phyloP scores from a whole-genome alignment of 495 filamentous ascomycete genomes.

The Penicillium angulare region DNA sequence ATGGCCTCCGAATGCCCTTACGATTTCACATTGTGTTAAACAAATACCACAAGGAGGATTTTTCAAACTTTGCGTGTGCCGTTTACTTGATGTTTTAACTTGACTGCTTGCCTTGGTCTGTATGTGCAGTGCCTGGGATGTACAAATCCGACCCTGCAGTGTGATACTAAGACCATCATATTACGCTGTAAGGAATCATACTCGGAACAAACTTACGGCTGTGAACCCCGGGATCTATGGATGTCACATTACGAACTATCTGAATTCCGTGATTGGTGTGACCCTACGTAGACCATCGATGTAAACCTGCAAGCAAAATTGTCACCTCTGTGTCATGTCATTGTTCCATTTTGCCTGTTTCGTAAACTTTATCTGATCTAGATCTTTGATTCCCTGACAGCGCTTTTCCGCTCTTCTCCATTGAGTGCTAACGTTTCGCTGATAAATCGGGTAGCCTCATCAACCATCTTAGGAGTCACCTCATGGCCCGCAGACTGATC shows the following conservation, averaged over 20 bases:
- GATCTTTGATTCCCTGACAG: constrained; percentile 41
- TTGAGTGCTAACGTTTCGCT: constrained; percentile 41
- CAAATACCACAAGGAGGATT: constrained; percentile 44
- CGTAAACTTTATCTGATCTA: constrained; percentile 17
- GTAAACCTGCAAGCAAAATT: no score
- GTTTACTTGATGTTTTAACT: neutral
- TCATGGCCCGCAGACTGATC: constrained; percentile 72
- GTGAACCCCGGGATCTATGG: no score
- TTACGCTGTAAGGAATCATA: no score
- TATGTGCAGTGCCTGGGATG: neutral
- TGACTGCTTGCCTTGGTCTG: neutral
- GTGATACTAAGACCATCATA: no score
- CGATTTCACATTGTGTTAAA: constrained; percentile 41
- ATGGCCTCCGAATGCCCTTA: constrained; percentile 46
- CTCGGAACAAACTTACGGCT: no score
- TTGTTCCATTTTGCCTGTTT: neutral
- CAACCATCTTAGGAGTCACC: constrained; percentile 69
- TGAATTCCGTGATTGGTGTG: no score
- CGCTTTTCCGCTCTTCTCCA: constrained; percentile 26
- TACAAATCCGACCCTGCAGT: no score
- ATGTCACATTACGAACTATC: no score
- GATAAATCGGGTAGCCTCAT: constrained; percentile 67
- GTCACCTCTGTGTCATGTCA: no score
- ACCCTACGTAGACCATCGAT: no score
- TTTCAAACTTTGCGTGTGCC: constrained; percentile 13